Base-by-base conservation (phyloP, 495 filamentous ascomycete species). In the Choiromyces venosus region DNA sequence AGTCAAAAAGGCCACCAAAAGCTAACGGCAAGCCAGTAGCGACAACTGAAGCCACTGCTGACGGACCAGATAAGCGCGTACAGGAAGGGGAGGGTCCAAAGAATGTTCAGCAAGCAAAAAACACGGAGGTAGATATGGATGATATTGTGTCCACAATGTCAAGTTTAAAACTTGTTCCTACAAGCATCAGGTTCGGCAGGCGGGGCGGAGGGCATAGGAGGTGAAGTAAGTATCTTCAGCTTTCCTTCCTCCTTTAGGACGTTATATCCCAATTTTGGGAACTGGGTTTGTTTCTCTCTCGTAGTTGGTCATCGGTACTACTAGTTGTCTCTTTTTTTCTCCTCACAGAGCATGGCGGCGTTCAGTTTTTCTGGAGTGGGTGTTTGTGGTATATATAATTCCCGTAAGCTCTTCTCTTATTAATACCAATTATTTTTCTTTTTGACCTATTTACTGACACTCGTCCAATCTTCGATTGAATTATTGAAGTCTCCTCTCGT, bases 111-210 rank as follows among this genome's bases (percentile, higher is more conserved):
- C 36, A 75, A 18, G 70, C 74, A 33, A 71, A 78, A 67, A 77
- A 78, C 52, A 82, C 82, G 14, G 89, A 91, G 73, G 84, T 84
- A 36, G 89, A 89, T 35, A 89, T 97, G 82, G 88, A 90, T 33
- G 87, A 89, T 70, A 83, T 97, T 16, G 85, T 89, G n/a, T 86
- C 86, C 37, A 92, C 91, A 6, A 94, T 97, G 92, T 91, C 92
- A 8, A 86, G 91, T 0, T 82, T 97, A 46, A 91, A 89, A 66
- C 93, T 97, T 80, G 88, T 97, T 10, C 94, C 94, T 25, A 82
- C 86, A 19, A 93, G 90, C 78, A 86, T 97, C 37, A 85, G 88
- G 29, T 92, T 93, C 76, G 91, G 91, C 18, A 86, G 88, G 69
- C 84, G 86, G 69, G 85, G 86, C 36, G 86, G 84, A 76, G 79